Conservation (phyloP, 805 yeast genomes). For the Ogataea corticis region DNA sequence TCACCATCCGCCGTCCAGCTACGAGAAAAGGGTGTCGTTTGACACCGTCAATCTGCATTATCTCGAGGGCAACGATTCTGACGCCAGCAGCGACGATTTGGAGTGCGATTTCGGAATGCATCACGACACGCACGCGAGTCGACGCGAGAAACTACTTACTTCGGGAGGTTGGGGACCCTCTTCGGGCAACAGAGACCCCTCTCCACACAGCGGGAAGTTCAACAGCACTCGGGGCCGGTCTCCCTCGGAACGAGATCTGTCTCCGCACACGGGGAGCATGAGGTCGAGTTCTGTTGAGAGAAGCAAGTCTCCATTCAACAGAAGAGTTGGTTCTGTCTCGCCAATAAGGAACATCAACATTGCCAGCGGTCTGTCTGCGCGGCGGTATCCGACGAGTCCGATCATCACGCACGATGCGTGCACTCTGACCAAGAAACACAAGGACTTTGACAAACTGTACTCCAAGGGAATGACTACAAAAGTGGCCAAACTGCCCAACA, state of each 20-base stretch:
- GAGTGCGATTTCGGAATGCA: conserved; percentile 23
- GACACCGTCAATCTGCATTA: conserved; percentile 50
- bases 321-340: conserved; percentile 24
- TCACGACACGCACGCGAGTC: conserved; percentile 6
- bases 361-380: conserved; percentile 7
- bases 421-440: conserved; percentile 48
- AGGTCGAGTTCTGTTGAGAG: conserved; percentile 17
- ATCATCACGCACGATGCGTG: conserved; percentile 41
- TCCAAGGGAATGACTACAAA: conserved; percentile 35
- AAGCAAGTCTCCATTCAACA: conserved; percentile 21
- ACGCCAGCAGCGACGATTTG: conserved; percentile 19
- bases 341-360: conserved; percentile 18
- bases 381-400: conserved; percentile 38
- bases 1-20: conserved; percentile 6
- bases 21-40: conserved; percentile 45
- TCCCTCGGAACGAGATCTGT: conserved; percentile 18
- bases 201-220: conserved; percentile 17
- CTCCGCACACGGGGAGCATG: conserved; percentile 13
- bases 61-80: conserved; percentile 27
- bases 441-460: conserved; percentile 48
- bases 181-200: conserved; percentile 20
- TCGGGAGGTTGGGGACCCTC: conserved; percentile 29
- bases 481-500: conserved; percentile 42
- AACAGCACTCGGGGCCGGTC: conserved; percentile 21
- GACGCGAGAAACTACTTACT: conserved; percentile 15